Percentiles rank a stretch among this genome's conserved stretches.
Conservation (phyloP, 371 early-diverging fungal genomes). For the Apophysomyces variabilis region DNA sequence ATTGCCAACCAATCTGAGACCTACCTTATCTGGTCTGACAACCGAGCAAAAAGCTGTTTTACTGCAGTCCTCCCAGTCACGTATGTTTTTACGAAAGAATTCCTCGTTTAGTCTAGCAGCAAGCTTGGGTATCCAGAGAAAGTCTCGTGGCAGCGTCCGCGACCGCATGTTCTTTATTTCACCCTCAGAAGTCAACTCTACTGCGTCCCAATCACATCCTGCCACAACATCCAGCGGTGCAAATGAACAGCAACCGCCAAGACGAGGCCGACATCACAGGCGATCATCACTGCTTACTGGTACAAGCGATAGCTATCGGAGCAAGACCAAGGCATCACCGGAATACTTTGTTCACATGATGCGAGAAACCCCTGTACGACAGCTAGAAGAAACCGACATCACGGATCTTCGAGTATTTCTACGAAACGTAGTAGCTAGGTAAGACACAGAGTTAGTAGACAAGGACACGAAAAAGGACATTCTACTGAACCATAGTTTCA, state of each 20-base stretch:
- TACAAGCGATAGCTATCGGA: conserved; percentile 16
- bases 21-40: conserved; percentile 38
- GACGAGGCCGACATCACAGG: conserved; percentile 13
- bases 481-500: too few relatives aligned
- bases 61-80: conserved; percentile 43
- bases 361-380: conserved; percentile 35
- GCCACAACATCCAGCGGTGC: conserved; percentile 3
- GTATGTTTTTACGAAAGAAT: conserved; percentile 36
- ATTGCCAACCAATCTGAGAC: conserved; percentile 42
- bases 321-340: conserved; percentile 37
- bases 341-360: conserved; percentile 42
- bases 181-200: conserved; percentile 2
- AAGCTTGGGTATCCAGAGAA: conserved; percentile 31
- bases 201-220: conserved; percentile 4
- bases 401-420: conserved; percentile 47
- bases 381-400: conserved; percentile 43
- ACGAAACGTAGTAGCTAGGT: conserved; percentile 48
- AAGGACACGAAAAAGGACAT: not conserved
- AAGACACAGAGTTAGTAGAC: not conserved
- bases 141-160: conserved; percentile 10
- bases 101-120: conserved; percentile 39
- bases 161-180: conserved; percentile 5
- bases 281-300: conserved; percentile 19
- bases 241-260: conserved; percentile 1
- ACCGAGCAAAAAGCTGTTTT: conserved; percentile 47